phyloP scores from a whole-genome alignment of 805 yeast genomes.

The Hermanozyma aechmeae region DNA sequence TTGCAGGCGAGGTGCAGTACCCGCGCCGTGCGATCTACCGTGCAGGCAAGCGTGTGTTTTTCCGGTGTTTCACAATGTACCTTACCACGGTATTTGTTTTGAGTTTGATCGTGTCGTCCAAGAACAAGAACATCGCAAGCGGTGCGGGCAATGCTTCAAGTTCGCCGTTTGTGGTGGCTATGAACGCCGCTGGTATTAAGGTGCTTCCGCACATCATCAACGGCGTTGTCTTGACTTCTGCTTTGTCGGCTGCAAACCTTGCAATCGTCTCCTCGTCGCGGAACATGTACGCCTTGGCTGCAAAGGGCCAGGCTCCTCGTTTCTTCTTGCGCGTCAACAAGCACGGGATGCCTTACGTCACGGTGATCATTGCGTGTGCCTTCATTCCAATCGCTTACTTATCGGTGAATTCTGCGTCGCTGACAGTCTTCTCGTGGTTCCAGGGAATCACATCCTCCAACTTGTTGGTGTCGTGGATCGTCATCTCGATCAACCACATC shows the following conservation, averaged over 20 bases:
- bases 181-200: conserved; percentile 20
- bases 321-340: conserved; percentile 21
- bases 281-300: conserved; percentile 26
- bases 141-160: conserved; percentile 20
- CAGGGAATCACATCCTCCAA: conserved; percentile 21
- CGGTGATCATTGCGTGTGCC: conserved; percentile 10
- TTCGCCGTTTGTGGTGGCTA: conserved; percentile 34
- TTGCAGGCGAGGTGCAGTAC: conserved; percentile 23
- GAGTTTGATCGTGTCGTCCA: conserved; percentile 22
- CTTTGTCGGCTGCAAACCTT: conserved; percentile 28
- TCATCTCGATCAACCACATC: conserved; percentile 22
- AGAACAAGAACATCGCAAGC: conserved; percentile 16
- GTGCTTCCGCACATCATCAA: conserved; percentile 28
- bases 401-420: conserved; percentile 14
- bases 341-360: conserved; percentile 21
- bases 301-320: conserved; percentile 29
- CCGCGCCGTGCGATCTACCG: conserved; percentile 23
- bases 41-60: conserved; percentile 21
- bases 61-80: conserved; percentile 20
- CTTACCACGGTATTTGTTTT: conserved; percentile 20
- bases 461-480: conserved; percentile 20
- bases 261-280: conserved; percentile 20
- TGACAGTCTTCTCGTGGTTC: conserved; percentile 26
- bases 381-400: conserved; percentile 30
- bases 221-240: conserved; percentile 30